These are phyloP conservation scores for Teratosphaeria zuluensis DNA, from an alignment of 2,329 filamentous ascomycete species.

Conservation along the genomic window DNA sequence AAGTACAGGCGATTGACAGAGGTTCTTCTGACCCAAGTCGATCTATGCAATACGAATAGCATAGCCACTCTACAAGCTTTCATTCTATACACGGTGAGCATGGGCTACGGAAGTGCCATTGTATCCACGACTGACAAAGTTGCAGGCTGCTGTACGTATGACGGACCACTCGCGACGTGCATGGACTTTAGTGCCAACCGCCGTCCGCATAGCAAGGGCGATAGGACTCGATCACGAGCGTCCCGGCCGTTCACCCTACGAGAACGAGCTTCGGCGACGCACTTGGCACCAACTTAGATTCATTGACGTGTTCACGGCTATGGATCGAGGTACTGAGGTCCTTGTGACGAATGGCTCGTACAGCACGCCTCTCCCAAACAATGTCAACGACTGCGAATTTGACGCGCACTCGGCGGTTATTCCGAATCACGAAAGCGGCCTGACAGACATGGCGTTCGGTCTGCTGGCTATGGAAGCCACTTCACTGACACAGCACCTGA, in stretches of 20 bases:
- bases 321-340: conserved; percentile 23
- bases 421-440: conserved; percentile 9
- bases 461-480: conserved; percentile 6
- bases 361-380: conserved; percentile 16
- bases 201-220: conserved; percentile 25
- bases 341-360: conserved; percentile 16
- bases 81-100: conserved; percentile 17
- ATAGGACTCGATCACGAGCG: conserved; percentile 22
- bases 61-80: conserved; percentile 24
- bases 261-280: conserved; percentile 23
- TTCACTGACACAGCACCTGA: conserved; percentile 7
- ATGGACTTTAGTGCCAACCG: conserved; percentile 23
- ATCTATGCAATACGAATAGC: conserved; percentile 23
- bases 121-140: neutral
- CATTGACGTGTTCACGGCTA: conserved; percentile 20
- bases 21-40: conserved; percentile 22
- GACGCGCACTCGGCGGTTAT: conserved; percentile 14
- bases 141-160: conserved; percentile 9
- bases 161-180: conserved; percentile 17
- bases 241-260: conserved; percentile 13
- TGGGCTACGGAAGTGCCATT: neutral
- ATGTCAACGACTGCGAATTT: conserved; percentile 25
- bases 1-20: conserved; percentile 19
- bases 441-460: conserved; percentile 24
- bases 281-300: conserved; percentile 24